Evolutionary conservation across 768 basidiomycete genomes (phyloP).

Genomic region (Lentinus brumalis): DNA sequence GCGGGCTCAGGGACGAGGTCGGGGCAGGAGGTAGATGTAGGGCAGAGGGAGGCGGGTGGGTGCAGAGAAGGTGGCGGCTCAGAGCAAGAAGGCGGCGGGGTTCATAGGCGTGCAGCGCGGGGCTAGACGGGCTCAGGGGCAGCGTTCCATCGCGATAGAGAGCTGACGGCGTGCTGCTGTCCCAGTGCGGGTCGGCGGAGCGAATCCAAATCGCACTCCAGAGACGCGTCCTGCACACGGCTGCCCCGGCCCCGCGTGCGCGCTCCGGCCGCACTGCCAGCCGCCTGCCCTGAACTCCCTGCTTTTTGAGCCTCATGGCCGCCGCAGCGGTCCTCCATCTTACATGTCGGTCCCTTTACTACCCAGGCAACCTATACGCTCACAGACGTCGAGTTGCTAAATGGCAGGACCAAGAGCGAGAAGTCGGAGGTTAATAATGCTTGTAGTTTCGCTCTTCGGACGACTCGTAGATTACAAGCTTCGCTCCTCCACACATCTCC

Average conservation of each 20-base stretch:
- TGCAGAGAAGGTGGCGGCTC: background rate
- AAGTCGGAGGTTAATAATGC: slow-evolving; percentile 75
- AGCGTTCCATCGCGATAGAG: background rate
- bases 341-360: slow-evolving; percentile 60
- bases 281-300: slow-evolving; percentile 30
- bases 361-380: slow-evolving; percentile 64
- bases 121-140: background rate
- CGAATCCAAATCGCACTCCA: background rate
- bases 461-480: slow-evolving; percentile 37
- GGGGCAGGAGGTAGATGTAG: background rate
- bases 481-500: slow-evolving; percentile 49
- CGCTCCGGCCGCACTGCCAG: background rate
- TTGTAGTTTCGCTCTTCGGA: slow-evolving; percentile 30
- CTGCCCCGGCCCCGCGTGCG: background rate
- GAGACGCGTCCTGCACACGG: background rate
- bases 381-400: slow-evolving; percentile 54
- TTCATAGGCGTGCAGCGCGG: background rate
- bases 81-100: background rate
- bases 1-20: background rate
- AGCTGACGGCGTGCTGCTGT: too few relatives aligned
- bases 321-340: slow-evolving; percentile 38
- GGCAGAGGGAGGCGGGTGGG: background rate
- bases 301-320: slow-evolving; percentile 13
- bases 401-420: slow-evolving; percentile 78
- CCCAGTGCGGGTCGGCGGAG: background rate